Conservation (phyloP, 129 eudicot species). For the Flaveria trinervia region DNA sequence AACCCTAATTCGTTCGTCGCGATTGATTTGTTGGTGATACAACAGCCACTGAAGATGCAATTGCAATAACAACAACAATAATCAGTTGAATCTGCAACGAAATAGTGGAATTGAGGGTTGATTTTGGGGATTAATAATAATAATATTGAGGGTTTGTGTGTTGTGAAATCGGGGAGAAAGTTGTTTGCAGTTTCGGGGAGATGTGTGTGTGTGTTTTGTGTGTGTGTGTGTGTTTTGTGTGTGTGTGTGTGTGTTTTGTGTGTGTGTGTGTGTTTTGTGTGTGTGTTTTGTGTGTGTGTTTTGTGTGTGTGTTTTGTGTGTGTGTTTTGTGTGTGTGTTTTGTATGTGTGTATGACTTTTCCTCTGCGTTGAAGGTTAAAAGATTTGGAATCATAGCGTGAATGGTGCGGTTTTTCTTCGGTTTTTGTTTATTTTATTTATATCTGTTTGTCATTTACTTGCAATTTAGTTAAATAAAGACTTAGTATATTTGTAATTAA, state of each 20-base stretch:
- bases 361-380: constrained; percentile 24
- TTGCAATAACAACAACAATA: background rate
- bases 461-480: background rate
- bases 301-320: background rate
- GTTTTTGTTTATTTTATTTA: constrained; percentile 20
- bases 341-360: constrained; percentile 29
- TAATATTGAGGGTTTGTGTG: background rate
- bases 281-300: background rate
- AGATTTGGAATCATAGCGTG: constrained; percentile 45
- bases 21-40: constrained; percentile 13
- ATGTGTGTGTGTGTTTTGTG: background rate
- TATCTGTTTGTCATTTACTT: background rate
- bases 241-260: background rate
- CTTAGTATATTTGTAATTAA: too few species aligned
- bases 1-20: constrained; percentile 28
- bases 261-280: constrained; percentile 1
- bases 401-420: constrained; percentile 35
- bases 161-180: constrained; percentile 31
- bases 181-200: constrained; percentile 36
- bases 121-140: constrained; percentile 1
- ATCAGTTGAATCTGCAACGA: constrained; percentile 10
- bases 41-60: background rate
- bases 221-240: constrained; percentile 3
- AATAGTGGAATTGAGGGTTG: background rate
- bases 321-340: background rate